These are phyloP conservation scores for Leptographium wingfieldii DNA, from an alignment of 2,329 filamentous ascomycete genomes.

Conservation along the genomic window DNA sequence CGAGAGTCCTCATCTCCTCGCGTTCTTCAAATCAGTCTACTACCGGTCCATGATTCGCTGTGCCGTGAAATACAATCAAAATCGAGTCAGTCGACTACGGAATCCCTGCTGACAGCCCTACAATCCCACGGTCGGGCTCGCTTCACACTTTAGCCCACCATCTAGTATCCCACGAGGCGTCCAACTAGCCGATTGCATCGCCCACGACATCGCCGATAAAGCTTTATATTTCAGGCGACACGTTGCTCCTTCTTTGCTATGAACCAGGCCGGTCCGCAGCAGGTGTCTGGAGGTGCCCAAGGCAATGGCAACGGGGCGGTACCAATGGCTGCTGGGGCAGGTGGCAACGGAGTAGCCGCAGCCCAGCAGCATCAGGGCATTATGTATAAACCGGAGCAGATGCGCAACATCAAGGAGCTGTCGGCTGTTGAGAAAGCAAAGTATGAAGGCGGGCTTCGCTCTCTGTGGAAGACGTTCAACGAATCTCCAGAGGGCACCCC, in stretches of 20 bases:
- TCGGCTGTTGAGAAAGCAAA: constrained; percentile 42
- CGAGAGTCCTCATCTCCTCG: background rate
- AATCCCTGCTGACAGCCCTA: background rate
- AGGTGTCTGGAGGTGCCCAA: constrained; percentile 8
- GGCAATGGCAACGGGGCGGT: background rate
- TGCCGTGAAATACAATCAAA: background rate
- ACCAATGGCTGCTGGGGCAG: background rate
- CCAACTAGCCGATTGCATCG: background rate
- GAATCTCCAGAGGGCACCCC: constrained; percentile 32
- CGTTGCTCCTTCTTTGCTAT: constrained; percentile 1
- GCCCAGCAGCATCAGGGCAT: constrained; percentile 5
- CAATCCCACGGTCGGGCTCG: background rate
- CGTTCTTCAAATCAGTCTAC: background rate
- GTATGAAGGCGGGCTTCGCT: constrained; percentile 43
- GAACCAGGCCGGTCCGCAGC: constrained; percentile 8
- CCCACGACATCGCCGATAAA: background rate
- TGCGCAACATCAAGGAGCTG: constrained; percentile 36
- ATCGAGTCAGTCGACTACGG: background rate
- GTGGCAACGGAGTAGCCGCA: constrained; percentile 4
- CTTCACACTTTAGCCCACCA: background rate
- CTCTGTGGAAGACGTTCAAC: constrained; percentile 41
- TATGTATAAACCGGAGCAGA: constrained; percentile 39
- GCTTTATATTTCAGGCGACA: background rate
- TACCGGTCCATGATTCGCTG: background rate
- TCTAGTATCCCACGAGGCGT: background rate